A percentile compares a stretch with the other conserved stretches of the same genome.
These are phyloP conservation scores for Exophiala sp. DNA, from an alignment of 2,329 filamentous ascomycete genomes.

Conservation along the genomic window DNA sequence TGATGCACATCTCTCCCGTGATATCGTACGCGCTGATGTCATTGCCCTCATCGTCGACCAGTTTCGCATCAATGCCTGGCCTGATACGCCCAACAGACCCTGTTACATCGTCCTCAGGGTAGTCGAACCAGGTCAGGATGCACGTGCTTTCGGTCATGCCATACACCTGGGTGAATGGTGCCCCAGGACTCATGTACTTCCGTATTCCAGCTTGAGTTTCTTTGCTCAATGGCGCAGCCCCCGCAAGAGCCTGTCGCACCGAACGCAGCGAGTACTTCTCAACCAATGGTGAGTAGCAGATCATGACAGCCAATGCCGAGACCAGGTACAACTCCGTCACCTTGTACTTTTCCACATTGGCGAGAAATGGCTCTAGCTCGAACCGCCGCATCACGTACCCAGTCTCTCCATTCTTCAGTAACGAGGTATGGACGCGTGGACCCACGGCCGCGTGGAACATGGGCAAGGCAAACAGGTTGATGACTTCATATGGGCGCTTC, in stretches of 20 bases:
- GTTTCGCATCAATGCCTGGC: constrained; percentile 34
- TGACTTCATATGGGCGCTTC: neutral
- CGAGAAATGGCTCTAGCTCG: constrained; percentile 22
- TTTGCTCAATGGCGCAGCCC: constrained; percentile 49
- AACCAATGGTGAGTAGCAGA: constrained; percentile 29
- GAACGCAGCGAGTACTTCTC: constrained; percentile 30
- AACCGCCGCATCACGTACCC: constrained; percentile 49
- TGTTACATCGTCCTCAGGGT: constrained; percentile 38
- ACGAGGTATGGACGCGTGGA: constrained; percentile 11
- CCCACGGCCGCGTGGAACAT: constrained; percentile 19
- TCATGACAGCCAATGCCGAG: constrained; percentile 43
- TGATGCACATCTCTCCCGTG: constrained; percentile 47
- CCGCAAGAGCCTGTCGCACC: constrained; percentile 27
- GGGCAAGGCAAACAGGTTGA: constrained; percentile 24
- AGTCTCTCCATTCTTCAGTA: constrained; percentile 42
- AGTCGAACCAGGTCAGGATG: constrained; percentile 28
- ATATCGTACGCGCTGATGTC: constrained; percentile 52
- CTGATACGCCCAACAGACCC: constrained; percentile 49
- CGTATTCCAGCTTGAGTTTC: constrained; percentile 41
- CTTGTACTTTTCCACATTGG: constrained; percentile 13
- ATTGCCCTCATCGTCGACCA: constrained; percentile 49
- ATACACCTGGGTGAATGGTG: constrained; percentile 48
- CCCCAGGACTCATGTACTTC: constrained; percentile 38
- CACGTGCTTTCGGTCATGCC: constrained; percentile 54
- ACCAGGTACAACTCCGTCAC: constrained; percentile 30